phyloP scores from a whole-genome alignment of 1,284 basidiomycete species.

The Ceratobasidium papillatum region DNA sequence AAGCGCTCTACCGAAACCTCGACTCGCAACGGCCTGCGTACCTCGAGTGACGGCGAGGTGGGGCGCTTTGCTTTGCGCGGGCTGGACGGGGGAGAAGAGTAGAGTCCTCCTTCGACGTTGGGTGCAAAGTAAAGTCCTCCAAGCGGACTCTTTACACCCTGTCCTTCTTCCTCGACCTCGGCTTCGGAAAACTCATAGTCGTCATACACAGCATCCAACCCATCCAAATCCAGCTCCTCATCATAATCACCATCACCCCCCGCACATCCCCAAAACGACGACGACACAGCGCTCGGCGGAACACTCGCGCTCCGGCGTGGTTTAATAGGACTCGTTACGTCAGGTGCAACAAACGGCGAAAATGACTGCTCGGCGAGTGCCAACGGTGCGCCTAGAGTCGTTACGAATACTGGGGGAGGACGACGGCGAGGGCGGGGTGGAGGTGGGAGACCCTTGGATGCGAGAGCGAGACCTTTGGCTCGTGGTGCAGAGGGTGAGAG shows the following conservation, averaged over 20 bases:
- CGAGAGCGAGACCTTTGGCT: background rate
- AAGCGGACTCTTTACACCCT: constrained; percentile 2
- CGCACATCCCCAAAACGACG: constrained; percentile 12
- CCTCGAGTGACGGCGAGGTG: background rate
- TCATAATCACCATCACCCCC: background rate
- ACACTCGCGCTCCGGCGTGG: background rate
- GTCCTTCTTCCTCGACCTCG: background rate
- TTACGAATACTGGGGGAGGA: constrained; percentile 14
- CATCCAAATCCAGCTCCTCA: constrained; percentile 3
- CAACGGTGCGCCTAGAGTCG: constrained; percentile 8
- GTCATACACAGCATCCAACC: constrained; percentile 1
- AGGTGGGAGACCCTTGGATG: constrained; percentile 17
- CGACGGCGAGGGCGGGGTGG: constrained; percentile 16
- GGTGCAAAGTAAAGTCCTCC: constrained; percentile 10
- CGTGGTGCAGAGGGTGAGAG: background rate
- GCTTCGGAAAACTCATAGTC: constrained; percentile 3
- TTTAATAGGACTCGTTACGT: background rate
- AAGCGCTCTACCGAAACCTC: constrained; percentile 25
- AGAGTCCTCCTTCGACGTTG: background rate
- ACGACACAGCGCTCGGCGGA: constrained; percentile 19
- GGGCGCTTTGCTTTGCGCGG: background rate
- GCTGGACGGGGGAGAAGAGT: background rate
- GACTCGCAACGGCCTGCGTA: constrained; percentile 11
- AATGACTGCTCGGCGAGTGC: constrained; percentile 11
- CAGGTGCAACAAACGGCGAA: constrained; percentile 10